A percentile compares a stretch with the other conserved stretches of the same genome.
These are phyloP conservation scores for Fusarium sp. DNA, from an alignment of 2,329 filamentous ascomycete genomes.

Conservation along the genomic window DNA sequence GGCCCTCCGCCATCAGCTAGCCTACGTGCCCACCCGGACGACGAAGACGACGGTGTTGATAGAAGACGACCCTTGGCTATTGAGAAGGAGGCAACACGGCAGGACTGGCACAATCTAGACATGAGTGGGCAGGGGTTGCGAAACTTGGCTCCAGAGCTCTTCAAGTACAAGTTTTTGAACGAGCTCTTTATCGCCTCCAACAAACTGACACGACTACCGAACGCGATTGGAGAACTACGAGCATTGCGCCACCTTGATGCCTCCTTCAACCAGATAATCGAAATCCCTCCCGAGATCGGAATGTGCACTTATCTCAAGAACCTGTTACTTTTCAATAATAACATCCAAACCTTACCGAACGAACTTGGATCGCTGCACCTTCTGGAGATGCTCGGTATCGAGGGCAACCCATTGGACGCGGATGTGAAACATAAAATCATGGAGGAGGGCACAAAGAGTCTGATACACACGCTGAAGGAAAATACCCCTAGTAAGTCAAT, in stretches of 20 bases:
- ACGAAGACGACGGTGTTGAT: constrained; percentile 65
- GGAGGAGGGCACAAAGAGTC: constrained; percentile 84
- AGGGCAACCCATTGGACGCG: constrained; percentile 86
- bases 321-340: constrained; percentile 89
- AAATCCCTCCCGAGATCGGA: constrained; percentile 88
- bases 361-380: constrained; percentile 91
- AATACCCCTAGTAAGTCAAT: constrained; percentile 77
- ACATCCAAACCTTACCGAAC: constrained; percentile 80
- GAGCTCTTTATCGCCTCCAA: constrained; percentile 96
- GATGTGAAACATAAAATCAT: constrained; percentile 83
- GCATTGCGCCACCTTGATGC: constrained; percentile 85
- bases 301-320: constrained; percentile 95
- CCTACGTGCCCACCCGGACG: constrained; percentile 57
- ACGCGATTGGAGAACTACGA: constrained; percentile 82
- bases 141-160: constrained; percentile 80
- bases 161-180: constrained; percentile 87
- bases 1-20: constrained; percentile 61
- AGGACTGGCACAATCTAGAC: constrained; percentile 94
- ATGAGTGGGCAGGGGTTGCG: constrained; percentile 95
- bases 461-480: constrained; percentile 86
- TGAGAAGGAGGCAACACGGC: constrained; percentile 71
- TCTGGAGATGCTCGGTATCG: constrained; percentile 88
- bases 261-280: constrained; percentile 85
- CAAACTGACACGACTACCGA: constrained; percentile 82
- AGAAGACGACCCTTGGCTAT: constrained; percentile 71